Evolutionary conservation across 768 basidiomycete species (phyloP).

Genomic region (Pisolithus microcarpus): DNA sequence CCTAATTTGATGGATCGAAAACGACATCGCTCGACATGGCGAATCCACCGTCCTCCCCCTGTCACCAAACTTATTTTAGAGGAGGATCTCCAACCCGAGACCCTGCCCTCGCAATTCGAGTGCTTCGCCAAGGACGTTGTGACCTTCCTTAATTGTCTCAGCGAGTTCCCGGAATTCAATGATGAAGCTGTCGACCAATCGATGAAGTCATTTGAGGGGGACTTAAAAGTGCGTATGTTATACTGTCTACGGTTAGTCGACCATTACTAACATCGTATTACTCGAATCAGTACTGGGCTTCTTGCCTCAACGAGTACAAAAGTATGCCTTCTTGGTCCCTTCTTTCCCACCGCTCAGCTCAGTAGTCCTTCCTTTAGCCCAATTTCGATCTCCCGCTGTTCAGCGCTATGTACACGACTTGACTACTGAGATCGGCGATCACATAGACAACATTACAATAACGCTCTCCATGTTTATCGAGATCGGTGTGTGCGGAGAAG

Average conservation of each 20-base stretch:
- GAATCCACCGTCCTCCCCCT: constrained; percentile 31
- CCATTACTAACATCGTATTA: constrained; percentile 6
- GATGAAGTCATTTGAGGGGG: constrained; percentile 43
- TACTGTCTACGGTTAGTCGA: background rate
- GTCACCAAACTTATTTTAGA: constrained; percentile 31
- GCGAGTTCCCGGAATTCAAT: constrained; percentile 51
- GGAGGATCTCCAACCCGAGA: constrained; percentile 41
- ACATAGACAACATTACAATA: constrained; percentile 44
- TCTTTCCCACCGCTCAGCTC: constrained; percentile 2
- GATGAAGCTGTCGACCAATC: constrained; percentile 47
- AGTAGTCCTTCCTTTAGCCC: constrained; percentile 26
- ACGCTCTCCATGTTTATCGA: constrained; percentile 48
- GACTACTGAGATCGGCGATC: constrained; percentile 44
- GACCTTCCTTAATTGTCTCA: constrained; percentile 46
- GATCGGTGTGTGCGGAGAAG: constrained; percentile 35
- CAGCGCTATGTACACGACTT: constrained; percentile 51
- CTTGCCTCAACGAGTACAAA: constrained; percentile 42
- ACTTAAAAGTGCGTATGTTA: constrained; percentile 35
- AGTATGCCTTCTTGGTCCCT: constrained; percentile 20
- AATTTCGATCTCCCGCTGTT: constrained; percentile 47
- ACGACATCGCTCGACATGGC: constrained; percentile 25
- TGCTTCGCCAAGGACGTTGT: constrained; percentile 42
- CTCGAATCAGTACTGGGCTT: constrained; percentile 43
- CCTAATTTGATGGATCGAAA: constrained; percentile 29
- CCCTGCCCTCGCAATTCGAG: constrained; percentile 40